Evolutionary conservation across 2,329 filamentous ascomycete genomes (phyloP), one percentile per base, ranked within the genome.

Genomic region (Talaromyces piceae): DNA sequence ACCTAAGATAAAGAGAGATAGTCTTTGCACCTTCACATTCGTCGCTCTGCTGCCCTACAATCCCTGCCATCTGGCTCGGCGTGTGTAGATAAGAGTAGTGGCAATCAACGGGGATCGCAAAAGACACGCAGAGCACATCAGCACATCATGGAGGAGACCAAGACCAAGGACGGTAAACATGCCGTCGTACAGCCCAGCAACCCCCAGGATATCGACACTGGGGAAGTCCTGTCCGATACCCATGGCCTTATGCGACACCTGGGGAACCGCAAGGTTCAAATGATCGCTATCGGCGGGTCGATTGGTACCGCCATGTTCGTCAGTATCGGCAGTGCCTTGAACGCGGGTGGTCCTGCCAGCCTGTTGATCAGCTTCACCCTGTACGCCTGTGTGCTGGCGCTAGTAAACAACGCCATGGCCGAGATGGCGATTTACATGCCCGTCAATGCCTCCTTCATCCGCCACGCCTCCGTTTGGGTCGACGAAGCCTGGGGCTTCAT

Each of bases 371-470:
- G 67, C 5, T 72, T 49, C 18, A 44, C 39, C 3, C n/a, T 52
- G 26, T 52, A 67, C 46, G 62, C 58, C 47, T 61, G 59, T 23
- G 59, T 70, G 18, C 54, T 70, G 23, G 66, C 59, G 28, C 58
- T 69, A 52, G 61, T 70, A 30, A 70, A 68, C 56, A 70, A 70
- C 59, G 67, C 61, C 47, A 52, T 93, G 5, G 88, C 87, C 56
- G 87, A 91, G 68, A 93, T 93, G 86, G 86, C 87, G 7, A 80
- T 87, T 49, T 93, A 86, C 86, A 69, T 93, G 33, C 88, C 88
- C 48, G 77, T 90, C 61, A 80, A 82, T 50, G 82, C 85, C 63
- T 88, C 88, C 59, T 94, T 93, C 69, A 87, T 87, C 54, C 86
- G 86, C 61, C 91, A 91, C 63, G 87, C 88, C 22, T 79, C 82